Evolutionary conservation across 1,284 basidiomycete species (phyloP).

Genomic region (Calocybe gambosa): DNA sequence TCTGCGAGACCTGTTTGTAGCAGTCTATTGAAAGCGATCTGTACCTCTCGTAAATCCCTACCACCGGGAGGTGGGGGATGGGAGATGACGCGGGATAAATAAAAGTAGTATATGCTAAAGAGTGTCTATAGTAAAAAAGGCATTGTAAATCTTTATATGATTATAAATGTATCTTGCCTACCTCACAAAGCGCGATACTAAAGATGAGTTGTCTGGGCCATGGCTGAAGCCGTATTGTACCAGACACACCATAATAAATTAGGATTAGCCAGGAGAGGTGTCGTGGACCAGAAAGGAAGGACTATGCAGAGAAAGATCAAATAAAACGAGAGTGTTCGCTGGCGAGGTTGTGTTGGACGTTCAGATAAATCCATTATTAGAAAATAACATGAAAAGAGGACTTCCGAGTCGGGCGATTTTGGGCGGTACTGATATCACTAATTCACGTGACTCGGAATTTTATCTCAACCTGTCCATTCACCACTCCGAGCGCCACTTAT

Average conservation of each 20-base stretch:
- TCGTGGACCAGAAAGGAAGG: conserved; percentile 63
- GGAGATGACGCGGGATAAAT: conserved; percentile 50
- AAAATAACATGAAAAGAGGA: neutral
- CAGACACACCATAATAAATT: conserved; percentile 44
- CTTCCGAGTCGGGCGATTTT: no score
- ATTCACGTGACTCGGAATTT: conserved; percentile 13
- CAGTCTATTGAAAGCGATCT: conserved; percentile 41
- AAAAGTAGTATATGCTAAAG: conserved; percentile 70
- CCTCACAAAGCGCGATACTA: conserved; percentile 53
- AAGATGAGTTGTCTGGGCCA: conserved; percentile 36
- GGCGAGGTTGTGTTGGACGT: conserved; percentile 26
- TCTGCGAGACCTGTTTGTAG: conserved; percentile 60
- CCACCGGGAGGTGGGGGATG: conserved; percentile 41
- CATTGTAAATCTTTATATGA: neutral
- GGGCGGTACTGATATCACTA: conserved; percentile 8
- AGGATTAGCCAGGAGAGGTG: conserved; percentile 70
- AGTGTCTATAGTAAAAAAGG: conserved; percentile 42
- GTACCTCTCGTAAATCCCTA: conserved; percentile 49
- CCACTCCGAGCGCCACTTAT: conserved; percentile 14
- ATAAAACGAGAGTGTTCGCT: conserved; percentile 49
- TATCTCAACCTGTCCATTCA: conserved; percentile 9
- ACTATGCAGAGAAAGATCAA: conserved; percentile 53
- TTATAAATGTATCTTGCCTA: conserved; percentile 19
- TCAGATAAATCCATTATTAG: conserved; percentile 32
- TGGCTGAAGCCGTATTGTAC: conserved; percentile 37